A percentile compares a stretch with the other conserved stretches of the same genome.
Conservation (phyloP, 495 filamentous ascomycete species). For the Mycothermus thermophilus region DNA sequence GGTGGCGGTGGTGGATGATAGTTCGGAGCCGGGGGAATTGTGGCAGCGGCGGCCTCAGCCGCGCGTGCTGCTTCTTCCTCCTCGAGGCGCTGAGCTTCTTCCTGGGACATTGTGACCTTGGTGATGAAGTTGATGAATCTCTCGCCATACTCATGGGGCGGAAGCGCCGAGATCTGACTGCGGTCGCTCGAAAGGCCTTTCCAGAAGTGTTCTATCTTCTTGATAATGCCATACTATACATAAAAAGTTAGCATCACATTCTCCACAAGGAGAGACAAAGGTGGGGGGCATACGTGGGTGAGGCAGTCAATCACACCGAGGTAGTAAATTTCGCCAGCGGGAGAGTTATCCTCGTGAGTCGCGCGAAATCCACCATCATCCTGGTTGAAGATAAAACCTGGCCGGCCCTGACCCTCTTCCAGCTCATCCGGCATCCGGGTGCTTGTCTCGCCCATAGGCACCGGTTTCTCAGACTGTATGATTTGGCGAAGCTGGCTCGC, state of each 20-base stretch:
- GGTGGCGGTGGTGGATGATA: slow-evolving; percentile 32
- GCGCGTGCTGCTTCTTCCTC: slow-evolving; percentile 30
- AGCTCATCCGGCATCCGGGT: slow-evolving; percentile 81
- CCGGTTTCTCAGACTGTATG: slow-evolving; percentile 81
- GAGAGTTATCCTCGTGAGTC: slow-evolving; percentile 75
- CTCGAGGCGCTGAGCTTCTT: slow-evolving; percentile 54
- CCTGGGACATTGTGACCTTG: slow-evolving; percentile 74
- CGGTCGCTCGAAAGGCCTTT: slow-evolving; percentile 75
- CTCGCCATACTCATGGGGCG: slow-evolving; percentile 81
- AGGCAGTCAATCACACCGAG: slow-evolving; percentile 95
- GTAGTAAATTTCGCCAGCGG: slow-evolving; percentile 91
- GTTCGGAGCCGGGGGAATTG: slow-evolving; percentile 27
- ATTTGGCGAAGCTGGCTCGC: slow-evolving; percentile 83
- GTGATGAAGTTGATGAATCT: slow-evolving; percentile 89
- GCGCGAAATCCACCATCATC: slow-evolving; percentile 91
- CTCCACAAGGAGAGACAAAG: not conserved
- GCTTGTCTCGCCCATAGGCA: slow-evolving; percentile 74
- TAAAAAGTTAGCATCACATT: slow-evolving; percentile 19
- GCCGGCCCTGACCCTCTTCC: slow-evolving; percentile 41
- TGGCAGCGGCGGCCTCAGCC: slow-evolving; percentile 22
- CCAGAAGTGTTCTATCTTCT: slow-evolving; percentile 83
- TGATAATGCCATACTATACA: slow-evolving; percentile 66
- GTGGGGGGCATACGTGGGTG: slow-evolving; percentile 61
- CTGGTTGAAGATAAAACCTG: slow-evolving; percentile 62
- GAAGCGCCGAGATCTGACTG: slow-evolving; percentile 82